Base-by-base conservation (phyloP, 2,329 filamentous ascomycete genomes). In the Trichoderma sp. region DNA sequence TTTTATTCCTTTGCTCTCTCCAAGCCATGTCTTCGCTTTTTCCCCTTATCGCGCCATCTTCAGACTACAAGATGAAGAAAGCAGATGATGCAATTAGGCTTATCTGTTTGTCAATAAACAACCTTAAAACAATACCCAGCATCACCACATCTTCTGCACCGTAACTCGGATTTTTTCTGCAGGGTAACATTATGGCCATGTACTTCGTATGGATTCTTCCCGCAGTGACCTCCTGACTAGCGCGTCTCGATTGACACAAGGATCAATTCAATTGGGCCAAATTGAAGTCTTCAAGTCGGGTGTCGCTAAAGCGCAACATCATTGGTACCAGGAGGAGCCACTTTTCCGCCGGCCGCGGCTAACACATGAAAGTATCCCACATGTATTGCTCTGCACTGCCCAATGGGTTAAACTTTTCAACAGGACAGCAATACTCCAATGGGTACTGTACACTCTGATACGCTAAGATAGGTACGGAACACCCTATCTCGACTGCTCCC, bases 331-430 rank as follows among this genome's bases (percentile, higher is more conserved):
- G 23, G 3, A 8, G 53, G 34, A 36, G 53, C 69, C 62, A 34
- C 53, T 67, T 53, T 32, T 53, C 3, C 17, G 61, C 47, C 7
- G 36, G 34, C 53, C 20, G 36, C 36, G 6, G 13, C n/a, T 2
- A 32, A 3, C 39, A 43, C 43, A n/a, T 53, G 47, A 9, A 68
- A 23, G 70, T 71, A 71, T 61, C 43, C 26, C 4, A 6, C 28
- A 15, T 34, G 72, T 73, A 72, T 50, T 43, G 4, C 7, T 2
- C 13, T 39, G 53, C 26, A 28, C 65, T 68, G 13, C 20, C 32
- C 66, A 70, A 70, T 36, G 30, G 59, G 59, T 68, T 70, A 70
- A 64, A 62, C 66, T 72, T 73, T 69, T 62, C 55, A 61, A 34
- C 8, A 47, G 39, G 67, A 68, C 39, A 69, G 39, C 67, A 69